These are phyloP conservation scores for Globisporangium middletonii DNA, from an alignment of 352 stramenopile species.

Conservation along the genomic window DNA sequence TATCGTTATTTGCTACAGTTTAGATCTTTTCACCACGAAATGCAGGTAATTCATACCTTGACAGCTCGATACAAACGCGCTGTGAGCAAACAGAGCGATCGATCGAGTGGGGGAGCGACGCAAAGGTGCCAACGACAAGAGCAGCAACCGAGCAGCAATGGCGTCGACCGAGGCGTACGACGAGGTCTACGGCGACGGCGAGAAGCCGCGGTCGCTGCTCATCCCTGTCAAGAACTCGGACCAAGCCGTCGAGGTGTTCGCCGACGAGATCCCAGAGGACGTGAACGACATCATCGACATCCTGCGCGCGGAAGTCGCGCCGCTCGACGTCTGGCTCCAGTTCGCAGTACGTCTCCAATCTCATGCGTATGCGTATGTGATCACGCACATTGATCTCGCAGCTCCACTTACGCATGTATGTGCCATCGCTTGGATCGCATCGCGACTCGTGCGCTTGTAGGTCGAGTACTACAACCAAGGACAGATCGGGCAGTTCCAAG, in stretches of 20 bases:
- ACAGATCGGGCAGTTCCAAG: slow-evolving; percentile 71
- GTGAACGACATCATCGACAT: slow-evolving; percentile 92
- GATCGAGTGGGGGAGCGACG: too few relatives aligned
- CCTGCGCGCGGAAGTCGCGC: slow-evolving; percentile 85
- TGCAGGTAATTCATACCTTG: too few relatives aligned
- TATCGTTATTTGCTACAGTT: too few relatives aligned
- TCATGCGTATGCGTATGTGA: neutral
- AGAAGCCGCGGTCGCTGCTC: slow-evolving; percentile 64
- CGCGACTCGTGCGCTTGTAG: slow-evolving; percentile 10
- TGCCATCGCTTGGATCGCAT: neutral
- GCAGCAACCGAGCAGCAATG: neutral
- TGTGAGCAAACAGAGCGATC: too few relatives aligned
- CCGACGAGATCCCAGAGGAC: slow-evolving; percentile 86
- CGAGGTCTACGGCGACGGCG: slow-evolving; percentile 21
- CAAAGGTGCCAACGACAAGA: neutral
- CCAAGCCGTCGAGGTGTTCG: slow-evolving; percentile 87
- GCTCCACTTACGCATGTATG: too few relatives aligned
- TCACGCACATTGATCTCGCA: neutral
- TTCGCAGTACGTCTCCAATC: slow-evolving; percentile 60
- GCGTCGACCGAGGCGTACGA: slow-evolving; percentile 12
- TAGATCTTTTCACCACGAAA: too few relatives aligned
- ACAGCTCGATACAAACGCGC: too few relatives aligned
- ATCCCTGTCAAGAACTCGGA: slow-evolving; percentile 90
- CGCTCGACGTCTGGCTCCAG: slow-evolving; percentile 88
- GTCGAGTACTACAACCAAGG: slow-evolving; percentile 89